Evolutionary conservation across 805 yeast species (phyloP).

Genomic region (Scheffersomyces amazonensis): DNA sequence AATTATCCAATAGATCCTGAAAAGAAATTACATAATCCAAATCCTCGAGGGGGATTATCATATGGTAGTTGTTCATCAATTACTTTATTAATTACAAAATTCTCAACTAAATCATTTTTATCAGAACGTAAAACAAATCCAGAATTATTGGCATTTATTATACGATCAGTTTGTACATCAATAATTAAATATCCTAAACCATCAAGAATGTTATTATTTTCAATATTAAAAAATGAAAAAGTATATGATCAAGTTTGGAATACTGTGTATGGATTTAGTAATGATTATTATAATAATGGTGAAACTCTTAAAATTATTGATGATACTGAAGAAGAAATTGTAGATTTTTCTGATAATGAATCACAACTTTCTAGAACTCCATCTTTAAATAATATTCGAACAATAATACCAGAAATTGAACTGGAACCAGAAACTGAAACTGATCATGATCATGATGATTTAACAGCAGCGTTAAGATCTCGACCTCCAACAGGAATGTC

Average conservation of each 20-base stretch:
- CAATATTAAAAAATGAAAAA: slow-evolving; percentile 42
- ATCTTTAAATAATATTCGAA: background rate
- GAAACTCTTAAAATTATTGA: slow-evolving; percentile 13
- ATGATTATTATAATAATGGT: slow-evolving; percentile 21
- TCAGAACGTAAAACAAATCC: slow-evolving; percentile 41
- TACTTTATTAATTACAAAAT: slow-evolving; percentile 39
- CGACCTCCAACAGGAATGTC: slow-evolving; percentile 62
- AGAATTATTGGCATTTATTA: slow-evolving; percentile 57
- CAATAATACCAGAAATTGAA: background rate
- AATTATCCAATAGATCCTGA: slow-evolving; percentile 15
- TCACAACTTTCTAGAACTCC: background rate
- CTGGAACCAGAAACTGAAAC: slow-evolving; percentile 2
- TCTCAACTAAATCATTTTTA: slow-evolving; percentile 34
- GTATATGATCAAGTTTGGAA: slow-evolving; percentile 33
- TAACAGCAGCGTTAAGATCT: slow-evolving; percentile 45
- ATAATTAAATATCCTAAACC: slow-evolving; percentile 49
- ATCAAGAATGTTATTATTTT: slow-evolving; percentile 52
- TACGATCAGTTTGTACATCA: slow-evolving; percentile 54
- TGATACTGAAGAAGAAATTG: slow-evolving; percentile 8
- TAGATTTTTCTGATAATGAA: background rate
- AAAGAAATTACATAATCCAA: slow-evolving; percentile 24
- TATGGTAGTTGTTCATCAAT: slow-evolving; percentile 49
- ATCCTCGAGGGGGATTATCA: slow-evolving; percentile 44
- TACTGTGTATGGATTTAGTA: slow-evolving; percentile 25
- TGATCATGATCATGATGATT: slow-evolving; percentile 8